Percentiles rank a stretch among this genome's conserved stretches.
Evolutionary conservation across 1,139 yeast species (phyloP).

Genomic region (Yamadazyma conglobata): DNA sequence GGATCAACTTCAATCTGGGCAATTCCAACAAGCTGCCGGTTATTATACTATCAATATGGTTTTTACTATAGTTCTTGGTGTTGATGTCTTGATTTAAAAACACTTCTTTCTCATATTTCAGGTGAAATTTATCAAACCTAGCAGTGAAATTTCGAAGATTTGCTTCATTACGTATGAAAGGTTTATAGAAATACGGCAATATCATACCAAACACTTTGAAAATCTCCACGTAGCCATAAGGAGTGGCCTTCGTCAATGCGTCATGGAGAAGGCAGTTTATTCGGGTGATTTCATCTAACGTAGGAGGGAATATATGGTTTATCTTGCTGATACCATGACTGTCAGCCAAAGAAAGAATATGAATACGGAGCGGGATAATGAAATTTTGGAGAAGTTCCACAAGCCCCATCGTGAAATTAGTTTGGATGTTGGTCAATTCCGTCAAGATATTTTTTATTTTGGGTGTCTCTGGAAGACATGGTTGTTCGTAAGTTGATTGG

Average conservation of each 20-base stretch:
- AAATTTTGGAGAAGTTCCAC: slow-evolving; percentile 75
- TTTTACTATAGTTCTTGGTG: slow-evolving; percentile 43
- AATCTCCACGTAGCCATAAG: slow-evolving; percentile 69
- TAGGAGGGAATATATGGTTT: slow-evolving; percentile 85
- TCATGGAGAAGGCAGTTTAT: slow-evolving; percentile 82
- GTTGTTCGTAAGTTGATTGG: slow-evolving; percentile 12
- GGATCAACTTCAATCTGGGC: slow-evolving; percentile 62
- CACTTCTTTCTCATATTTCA: slow-evolving; percentile 45
- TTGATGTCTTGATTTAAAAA: slow-evolving; percentile 33
- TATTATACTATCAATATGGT: slow-evolving; percentile 65
- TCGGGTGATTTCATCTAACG: slow-evolving; percentile 88
- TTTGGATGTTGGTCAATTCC: slow-evolving; percentile 69
- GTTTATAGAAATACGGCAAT: slow-evolving; percentile 86
- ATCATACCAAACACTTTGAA: slow-evolving; percentile 75
- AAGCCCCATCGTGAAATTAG: slow-evolving; percentile 66
- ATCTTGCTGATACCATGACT: slow-evolving; percentile 57
- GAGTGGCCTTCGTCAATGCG: slow-evolving; percentile 62
- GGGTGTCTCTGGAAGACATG: slow-evolving; percentile 7
- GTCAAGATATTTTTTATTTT: slow-evolving; percentile 48
- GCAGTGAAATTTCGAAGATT: slow-evolving; percentile 39
- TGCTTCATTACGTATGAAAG: slow-evolving; percentile 91
- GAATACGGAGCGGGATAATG: slow-evolving; percentile 72
- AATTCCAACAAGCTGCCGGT: slow-evolving; percentile 66
- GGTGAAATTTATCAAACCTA: slow-evolving; percentile 43
- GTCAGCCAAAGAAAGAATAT: slow-evolving; percentile 50